Base-by-base conservation (phyloP, 345 rosid species). In the Anacardium occidentale region DNA sequence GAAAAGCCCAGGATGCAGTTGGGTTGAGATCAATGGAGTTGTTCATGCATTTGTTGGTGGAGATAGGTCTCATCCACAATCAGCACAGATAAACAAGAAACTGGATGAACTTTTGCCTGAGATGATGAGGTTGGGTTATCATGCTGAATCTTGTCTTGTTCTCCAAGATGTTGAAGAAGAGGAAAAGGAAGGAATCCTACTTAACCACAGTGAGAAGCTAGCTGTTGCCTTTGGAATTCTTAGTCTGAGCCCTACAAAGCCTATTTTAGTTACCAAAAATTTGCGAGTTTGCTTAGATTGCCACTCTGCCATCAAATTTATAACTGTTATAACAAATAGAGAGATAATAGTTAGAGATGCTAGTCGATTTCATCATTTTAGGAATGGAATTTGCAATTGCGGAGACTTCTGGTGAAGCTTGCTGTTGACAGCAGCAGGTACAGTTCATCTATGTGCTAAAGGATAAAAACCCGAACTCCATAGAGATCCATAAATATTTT, bases 281-380 rank as follows among this genome's bases (percentile, higher is more conserved):
- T 67, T 80, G 70, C 66, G 83, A 74, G 73, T 77, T 66, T 77
- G 83, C 56, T 73, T 69, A 54, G 83, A 76, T 61, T 76, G 80
- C 70, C 83, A 80, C 32, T 21, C 55, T 50, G 74, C 76, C 45
- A 70, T 77, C 62, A 91, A 93, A 73, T 85, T 81, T 29, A 91
- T 91, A 53, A 89, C 97, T 17, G 85, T 74, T 79, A 80, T 88
- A 24, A 83, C 74, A 50, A 78, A 76, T 64, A 76, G 68, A 69
- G 20, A 80, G 77, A 51, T 73, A 77, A 58, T 62, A 73, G 24
- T 91, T 50, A 76, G 83, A 55, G 80, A 80, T 70, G 75, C 81
- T 42, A 76, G 68, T 44, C 70, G 80, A 24, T 80, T 74, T 52
- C 83, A 80, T 70, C 80, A 74, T 52, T 76, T 80, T 58, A 73